These are phyloP conservation scores for Beauveria rudraprayagi DNA, from an alignment of 2,329 filamentous ascomycete genomes.

Conservation along the genomic window DNA sequence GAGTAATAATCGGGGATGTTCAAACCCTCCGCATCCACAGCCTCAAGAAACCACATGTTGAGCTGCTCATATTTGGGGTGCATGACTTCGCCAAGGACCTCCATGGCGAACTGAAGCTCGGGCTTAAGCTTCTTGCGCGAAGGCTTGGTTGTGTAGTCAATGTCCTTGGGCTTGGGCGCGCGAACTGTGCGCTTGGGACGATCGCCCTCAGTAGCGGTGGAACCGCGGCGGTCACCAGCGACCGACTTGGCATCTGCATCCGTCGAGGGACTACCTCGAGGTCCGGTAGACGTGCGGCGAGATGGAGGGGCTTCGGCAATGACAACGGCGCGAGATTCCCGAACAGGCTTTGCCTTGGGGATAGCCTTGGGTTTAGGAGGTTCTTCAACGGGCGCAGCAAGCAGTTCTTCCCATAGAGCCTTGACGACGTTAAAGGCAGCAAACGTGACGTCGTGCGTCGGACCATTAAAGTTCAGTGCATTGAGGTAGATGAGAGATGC, in stretches of 20 bases:
- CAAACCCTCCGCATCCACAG: constrained; percentile 88
- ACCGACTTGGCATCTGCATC: constrained; percentile 14
- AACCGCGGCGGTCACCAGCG: constrained; percentile 7
- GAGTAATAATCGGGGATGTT: constrained; percentile 91
- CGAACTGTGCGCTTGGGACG: constrained; percentile 92
- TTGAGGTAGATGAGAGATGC: constrained; percentile 74
- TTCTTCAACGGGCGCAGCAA: constrained; percentile 41
- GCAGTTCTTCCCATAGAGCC: constrained; percentile 39
- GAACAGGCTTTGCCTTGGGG: constrained; percentile 30
- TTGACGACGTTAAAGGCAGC: constrained; percentile 49
- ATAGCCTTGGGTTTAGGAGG: constrained; percentile 48
- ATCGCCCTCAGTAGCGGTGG: constrained; percentile 50
- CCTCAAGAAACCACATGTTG: constrained; percentile 68
- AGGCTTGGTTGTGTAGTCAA: constrained; percentile 69
- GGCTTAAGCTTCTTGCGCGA: constrained; percentile 85
- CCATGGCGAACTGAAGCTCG: constrained; percentile 84
- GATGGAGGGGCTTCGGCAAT: constrained; percentile 17
- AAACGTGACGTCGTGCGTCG: constrained; percentile 62
- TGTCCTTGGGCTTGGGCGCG: constrained; percentile 79
- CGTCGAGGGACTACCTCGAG: constrained; percentile 22
- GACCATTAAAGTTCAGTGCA: constrained; percentile 73
- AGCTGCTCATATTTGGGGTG: constrained; percentile 61
- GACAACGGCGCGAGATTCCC: constrained; percentile 24
- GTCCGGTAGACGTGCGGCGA: constrained; percentile 23
- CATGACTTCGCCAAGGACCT: constrained; percentile 69